Conservation (phyloP, 1,284 basidiomycete genomes). For the Fomitopsis palustris region DNA sequence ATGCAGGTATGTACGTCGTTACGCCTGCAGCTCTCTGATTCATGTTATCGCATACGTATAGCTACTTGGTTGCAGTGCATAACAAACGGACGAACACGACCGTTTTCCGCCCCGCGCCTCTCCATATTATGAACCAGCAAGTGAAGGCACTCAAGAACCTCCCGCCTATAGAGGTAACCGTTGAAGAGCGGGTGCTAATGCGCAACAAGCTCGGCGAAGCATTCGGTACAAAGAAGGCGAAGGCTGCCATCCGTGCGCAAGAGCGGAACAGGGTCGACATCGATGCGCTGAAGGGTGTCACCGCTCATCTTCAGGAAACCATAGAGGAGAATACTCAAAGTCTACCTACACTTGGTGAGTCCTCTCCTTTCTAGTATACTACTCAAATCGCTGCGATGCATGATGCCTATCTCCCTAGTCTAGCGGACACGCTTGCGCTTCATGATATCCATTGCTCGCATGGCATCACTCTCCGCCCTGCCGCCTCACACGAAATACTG, state of each 20-base stretch:
- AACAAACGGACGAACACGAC: slow-evolving; percentile 72
- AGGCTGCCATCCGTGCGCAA: slow-evolving; percentile 76
- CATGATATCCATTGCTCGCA: too few relatives aligned
- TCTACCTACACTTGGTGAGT: slow-evolving; percentile 64
- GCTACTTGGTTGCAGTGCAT: slow-evolving; percentile 66
- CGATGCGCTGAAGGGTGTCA: slow-evolving; percentile 78
- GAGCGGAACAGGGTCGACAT: slow-evolving; percentile 89
- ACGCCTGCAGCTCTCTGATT: slow-evolving; percentile 5
- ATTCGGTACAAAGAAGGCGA: slow-evolving; percentile 92
- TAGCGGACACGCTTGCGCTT: too few relatives aligned
- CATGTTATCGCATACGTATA: slow-evolving; percentile 18
- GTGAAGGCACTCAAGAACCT: slow-evolving; percentile 82
- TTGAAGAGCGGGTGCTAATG: slow-evolving; percentile 56
- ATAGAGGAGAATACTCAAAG: slow-evolving; percentile 71
- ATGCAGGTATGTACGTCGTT: slow-evolving; percentile 47
- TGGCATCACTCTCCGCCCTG: too few relatives aligned
- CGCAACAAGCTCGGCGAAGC: slow-evolving; percentile 82
- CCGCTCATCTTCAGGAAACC: slow-evolving; percentile 73
- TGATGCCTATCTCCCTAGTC: too few relatives aligned
- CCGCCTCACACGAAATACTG: too few relatives aligned
- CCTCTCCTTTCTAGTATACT: not conserved
- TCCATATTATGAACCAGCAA: slow-evolving; percentile 73
- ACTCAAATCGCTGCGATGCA: not conserved
- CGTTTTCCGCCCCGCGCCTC: slow-evolving; percentile 63
- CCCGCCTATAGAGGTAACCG: slow-evolving; percentile 46